A percentile compares a stretch with the other conserved stretches of the same genome.
phyloP scores from a whole-genome alignment of 2,329 filamentous ascomycete genomes.

The Trichoderma harzianum region DNA sequence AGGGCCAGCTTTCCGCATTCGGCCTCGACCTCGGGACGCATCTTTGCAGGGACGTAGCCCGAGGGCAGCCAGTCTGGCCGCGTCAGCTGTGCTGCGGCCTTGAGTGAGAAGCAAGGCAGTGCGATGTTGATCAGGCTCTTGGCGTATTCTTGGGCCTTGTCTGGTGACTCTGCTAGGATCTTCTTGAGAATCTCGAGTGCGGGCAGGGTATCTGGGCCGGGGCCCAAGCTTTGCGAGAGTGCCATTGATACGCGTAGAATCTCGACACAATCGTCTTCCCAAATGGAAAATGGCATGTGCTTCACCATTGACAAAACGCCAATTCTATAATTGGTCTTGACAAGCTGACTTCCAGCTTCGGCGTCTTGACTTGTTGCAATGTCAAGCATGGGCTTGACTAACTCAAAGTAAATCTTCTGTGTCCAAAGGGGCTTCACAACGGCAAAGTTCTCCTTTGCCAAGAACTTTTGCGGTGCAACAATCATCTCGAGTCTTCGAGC shows the following conservation, averaged over 20 bases:
- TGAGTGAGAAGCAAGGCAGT: slow-evolving; percentile 37
- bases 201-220: slow-evolving; percentile 43
- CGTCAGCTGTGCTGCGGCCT: slow-evolving; percentile 26
- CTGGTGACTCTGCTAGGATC: slow-evolving; percentile 45
- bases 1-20: slow-evolving; percentile 47
- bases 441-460: slow-evolving; percentile 42
- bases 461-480: slow-evolving; percentile 37
- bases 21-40: slow-evolving; percentile 26
- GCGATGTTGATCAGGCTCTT: slow-evolving; percentile 47
- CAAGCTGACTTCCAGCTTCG: slow-evolving; percentile 27
- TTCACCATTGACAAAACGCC: slow-evolving; percentile 48
- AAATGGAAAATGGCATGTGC: slow-evolving; percentile 49
- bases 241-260: slow-evolving; percentile 50
- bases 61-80: slow-evolving; percentile 32
- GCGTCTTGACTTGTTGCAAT: slow-evolving; percentile 36
- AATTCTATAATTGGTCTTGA: slow-evolving; percentile 43
- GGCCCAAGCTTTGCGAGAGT: slow-evolving; percentile 41
- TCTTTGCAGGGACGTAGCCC: slow-evolving; percentile 22
- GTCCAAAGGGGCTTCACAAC: slow-evolving; percentile 44
- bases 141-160: slow-evolving; percentile 46
- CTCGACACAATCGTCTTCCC: slow-evolving; percentile 47
- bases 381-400: slow-evolving; percentile 44
- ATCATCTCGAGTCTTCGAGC: slow-evolving; percentile 43
- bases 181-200: slow-evolving; percentile 48
- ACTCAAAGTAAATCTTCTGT: slow-evolving; percentile 48